phyloP scores from a whole-genome alignment of 2,329 filamentous ascomycete genomes.

The Diaporthe capsici region DNA sequence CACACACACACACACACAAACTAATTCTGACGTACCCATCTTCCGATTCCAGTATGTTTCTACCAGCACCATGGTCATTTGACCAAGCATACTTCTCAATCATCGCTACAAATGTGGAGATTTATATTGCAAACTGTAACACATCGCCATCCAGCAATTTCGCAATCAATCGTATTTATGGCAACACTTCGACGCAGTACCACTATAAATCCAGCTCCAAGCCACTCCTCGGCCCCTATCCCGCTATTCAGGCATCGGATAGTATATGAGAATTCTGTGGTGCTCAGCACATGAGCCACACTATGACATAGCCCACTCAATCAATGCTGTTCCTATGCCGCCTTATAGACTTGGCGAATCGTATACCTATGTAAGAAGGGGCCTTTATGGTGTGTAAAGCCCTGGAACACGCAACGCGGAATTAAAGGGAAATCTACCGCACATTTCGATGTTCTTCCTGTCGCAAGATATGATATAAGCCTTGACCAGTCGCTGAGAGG shows the following conservation, averaged over 20 bases:
- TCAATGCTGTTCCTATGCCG: no score
- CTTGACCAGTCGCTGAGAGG: no score
- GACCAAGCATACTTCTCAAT: neutral
- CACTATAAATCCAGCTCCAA: neutral
- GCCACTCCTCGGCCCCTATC: neutral
- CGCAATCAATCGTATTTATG: neutral
- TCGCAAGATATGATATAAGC: no score
- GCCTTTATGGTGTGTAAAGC: no score
- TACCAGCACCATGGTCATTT: neutral
- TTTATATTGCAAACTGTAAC: neutral
- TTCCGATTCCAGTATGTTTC: neutral
- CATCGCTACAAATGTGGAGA: neutral
- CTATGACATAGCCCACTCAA: no score
- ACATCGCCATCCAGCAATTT: neutral
- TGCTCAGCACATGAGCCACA: no score
- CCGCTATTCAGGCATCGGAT: neutral
- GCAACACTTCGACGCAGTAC: neutral
- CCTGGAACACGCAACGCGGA: no score
- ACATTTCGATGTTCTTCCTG: no score
- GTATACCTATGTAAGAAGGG: neutral
- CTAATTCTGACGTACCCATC: neutral
- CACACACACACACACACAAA: no score
- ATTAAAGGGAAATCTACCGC: no score
- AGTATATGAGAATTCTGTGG: neutral
- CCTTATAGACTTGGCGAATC: neutral